phyloP scores from a whole-genome alignment of 352 stramenopile species.

The Globisporangium polare region DNA sequence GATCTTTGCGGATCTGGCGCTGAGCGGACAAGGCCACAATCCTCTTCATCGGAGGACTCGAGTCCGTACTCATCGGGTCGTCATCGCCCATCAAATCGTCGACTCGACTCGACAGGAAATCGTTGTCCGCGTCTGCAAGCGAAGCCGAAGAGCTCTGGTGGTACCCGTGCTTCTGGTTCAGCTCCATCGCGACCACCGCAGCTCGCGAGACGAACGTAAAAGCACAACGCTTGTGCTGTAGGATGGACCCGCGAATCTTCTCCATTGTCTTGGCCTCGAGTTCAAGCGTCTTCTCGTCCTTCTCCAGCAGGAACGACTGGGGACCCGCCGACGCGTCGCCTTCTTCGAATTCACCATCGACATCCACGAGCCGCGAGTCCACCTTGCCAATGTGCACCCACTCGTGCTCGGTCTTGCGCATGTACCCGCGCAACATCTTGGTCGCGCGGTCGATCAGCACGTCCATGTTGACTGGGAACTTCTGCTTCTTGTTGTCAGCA shows the following conservation, averaged over 20 bases:
- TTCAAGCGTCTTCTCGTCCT: slow-evolving; percentile 81
- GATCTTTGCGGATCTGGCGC: slow-evolving; percentile 35
- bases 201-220: slow-evolving; percentile 68
- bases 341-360: slow-evolving; percentile 64
- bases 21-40: slow-evolving; percentile 54
- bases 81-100: slow-evolving; percentile 18
- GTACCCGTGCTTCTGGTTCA: slow-evolving; percentile 22
- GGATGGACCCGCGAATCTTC: slow-evolving; percentile 60
- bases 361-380: slow-evolving; percentile 53
- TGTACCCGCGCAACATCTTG: slow-evolving; percentile 54
- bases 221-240: slow-evolving; percentile 70
- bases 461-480: slow-evolving; percentile 62
- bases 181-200: slow-evolving; percentile 49
- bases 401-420: slow-evolving; percentile 46
- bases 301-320: slow-evolving; percentile 63
- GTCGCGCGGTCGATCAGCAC: slow-evolving; percentile 39
- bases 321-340: slow-evolving; percentile 24
- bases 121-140: background rate
- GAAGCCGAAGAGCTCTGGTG: background rate
- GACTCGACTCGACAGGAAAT: slow-evolving; percentile 5
- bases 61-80: slow-evolving; percentile 8
- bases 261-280: slow-evolving; percentile 64
- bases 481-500: slow-evolving; percentile 14
- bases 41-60: slow-evolving; percentile 28
- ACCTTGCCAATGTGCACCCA: slow-evolving; percentile 52